A percentile compares a stretch with the other conserved stretches of the same genome.
phyloP scores from a whole-genome alignment of 1,284 basidiomycete genomes.

The Apiotrichum brassicae region DNA sequence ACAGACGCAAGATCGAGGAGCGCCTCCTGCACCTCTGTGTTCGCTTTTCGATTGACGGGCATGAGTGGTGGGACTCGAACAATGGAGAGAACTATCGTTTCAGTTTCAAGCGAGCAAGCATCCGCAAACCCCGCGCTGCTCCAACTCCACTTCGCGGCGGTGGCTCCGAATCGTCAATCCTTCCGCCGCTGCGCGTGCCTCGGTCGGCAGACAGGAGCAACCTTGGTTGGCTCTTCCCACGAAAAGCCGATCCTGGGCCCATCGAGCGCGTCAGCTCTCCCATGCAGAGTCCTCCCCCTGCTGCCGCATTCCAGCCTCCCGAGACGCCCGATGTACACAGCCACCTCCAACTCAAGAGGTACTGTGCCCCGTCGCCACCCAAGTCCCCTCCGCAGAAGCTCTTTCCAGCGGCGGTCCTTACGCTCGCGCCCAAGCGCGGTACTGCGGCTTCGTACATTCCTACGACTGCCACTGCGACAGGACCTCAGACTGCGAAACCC shows the following conservation, averaged over 20 bases:
- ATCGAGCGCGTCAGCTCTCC: slow-evolving; percentile 1
- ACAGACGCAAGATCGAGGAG: slow-evolving; percentile 59
- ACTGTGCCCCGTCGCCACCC: slow-evolving; percentile 45
- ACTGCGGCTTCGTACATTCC: no score
- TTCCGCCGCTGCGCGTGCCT: no score
- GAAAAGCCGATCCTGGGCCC: slow-evolving; percentile 2
- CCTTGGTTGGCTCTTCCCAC: slow-evolving; percentile 35
- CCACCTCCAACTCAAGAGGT: slow-evolving; percentile 38
- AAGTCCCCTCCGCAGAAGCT: slow-evolving; percentile 34
- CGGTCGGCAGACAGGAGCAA: slow-evolving; percentile 13
- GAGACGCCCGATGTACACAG: slow-evolving; percentile 37
- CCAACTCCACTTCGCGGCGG: neutral
- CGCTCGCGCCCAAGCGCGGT: slow-evolving; percentile 5
- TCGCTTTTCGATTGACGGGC: slow-evolving; percentile 52
- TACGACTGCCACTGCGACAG: no score
- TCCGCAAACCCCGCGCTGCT: slow-evolving; percentile 3
- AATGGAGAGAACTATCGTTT: slow-evolving; percentile 48
- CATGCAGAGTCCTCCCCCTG: slow-evolving; percentile 19
- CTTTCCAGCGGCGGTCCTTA: slow-evolving; percentile 4
- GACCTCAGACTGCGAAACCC: neutral
- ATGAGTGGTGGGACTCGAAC: slow-evolving; percentile 52
- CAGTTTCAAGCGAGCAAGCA: slow-evolving; percentile 44
- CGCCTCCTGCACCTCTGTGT: slow-evolving; percentile 62
- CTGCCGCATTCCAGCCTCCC: slow-evolving; percentile 36
- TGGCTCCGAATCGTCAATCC: neutral